Conservation (phyloP, 1,284 basidiomycete species). For the Porphyrellus sp. region DNA sequence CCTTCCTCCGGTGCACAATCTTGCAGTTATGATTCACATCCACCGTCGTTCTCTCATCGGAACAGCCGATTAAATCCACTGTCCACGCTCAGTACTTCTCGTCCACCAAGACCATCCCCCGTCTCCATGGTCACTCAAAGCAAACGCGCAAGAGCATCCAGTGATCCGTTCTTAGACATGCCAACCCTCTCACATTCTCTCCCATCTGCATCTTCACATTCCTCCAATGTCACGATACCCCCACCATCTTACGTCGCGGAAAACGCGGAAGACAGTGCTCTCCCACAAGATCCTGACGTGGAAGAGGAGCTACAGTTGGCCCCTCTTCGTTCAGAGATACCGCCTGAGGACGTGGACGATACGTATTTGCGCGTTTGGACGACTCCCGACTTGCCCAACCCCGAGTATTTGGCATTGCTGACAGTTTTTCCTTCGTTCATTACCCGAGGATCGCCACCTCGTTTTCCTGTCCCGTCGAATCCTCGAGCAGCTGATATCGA, state of each 20-base stretch:
- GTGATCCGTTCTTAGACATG: slow-evolving; percentile 76
- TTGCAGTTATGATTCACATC: slow-evolving; percentile 34
- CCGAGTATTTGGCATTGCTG: slow-evolving; percentile 59
- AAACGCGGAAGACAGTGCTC: slow-evolving; percentile 40
- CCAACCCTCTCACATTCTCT: slow-evolving; percentile 52
- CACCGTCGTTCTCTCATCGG: slow-evolving; percentile 44
- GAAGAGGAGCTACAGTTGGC: slow-evolving; percentile 40
- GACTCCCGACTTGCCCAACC: slow-evolving; percentile 63
- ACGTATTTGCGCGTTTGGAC: slow-evolving; percentile 66
- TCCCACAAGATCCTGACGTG: slow-evolving; percentile 25
- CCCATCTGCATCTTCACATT: slow-evolving; percentile 49
- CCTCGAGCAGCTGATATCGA: slow-evolving; percentile 53
- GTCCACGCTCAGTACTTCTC: slow-evolving; percentile 36
- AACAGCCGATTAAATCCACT: slow-evolving; percentile 57
- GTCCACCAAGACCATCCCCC: slow-evolving; percentile 36
- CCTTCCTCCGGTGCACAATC: slow-evolving; percentile 43
- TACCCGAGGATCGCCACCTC: slow-evolving; percentile 57
- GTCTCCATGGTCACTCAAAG: slow-evolving; percentile 43
- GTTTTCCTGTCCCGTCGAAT: slow-evolving; percentile 46
- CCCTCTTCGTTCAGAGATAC: slow-evolving; percentile 36
- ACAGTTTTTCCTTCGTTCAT: slow-evolving; percentile 70
- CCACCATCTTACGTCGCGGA: slow-evolving; percentile 32
- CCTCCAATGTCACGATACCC: slow-evolving; percentile 45
- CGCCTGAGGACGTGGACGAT: slow-evolving; percentile 47
- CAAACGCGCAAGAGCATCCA: slow-evolving; percentile 67